phyloP scores from a whole-genome alignment of 805 yeast genomes.

The Candida boleticola region DNA sequence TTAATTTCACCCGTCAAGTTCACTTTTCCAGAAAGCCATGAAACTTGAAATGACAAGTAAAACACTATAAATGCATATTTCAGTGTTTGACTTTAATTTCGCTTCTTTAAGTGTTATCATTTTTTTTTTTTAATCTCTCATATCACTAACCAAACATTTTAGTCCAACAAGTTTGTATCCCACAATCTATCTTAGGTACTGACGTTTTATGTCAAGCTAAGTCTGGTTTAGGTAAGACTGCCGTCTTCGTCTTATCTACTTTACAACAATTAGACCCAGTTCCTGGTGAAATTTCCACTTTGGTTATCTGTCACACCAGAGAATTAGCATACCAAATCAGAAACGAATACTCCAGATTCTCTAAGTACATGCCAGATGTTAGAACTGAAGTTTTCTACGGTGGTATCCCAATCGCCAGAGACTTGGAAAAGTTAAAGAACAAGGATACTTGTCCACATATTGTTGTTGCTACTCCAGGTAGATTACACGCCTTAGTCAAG shows the following conservation, averaged over 20 bases:
- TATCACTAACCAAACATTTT: slow-evolving; percentile 17
- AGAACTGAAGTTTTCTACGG: slow-evolving; percentile 96
- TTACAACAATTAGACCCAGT: slow-evolving; percentile 96
- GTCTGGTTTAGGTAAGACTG: slow-evolving; percentile 99
- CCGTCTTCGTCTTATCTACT: slow-evolving; percentile 93
- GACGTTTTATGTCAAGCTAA: slow-evolving; percentile 99
- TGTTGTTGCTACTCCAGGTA: slow-evolving; percentile 97
- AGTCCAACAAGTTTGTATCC: slow-evolving; percentile 98
- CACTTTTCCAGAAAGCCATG: no score
- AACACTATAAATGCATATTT: no score
- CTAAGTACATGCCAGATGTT: slow-evolving; percentile 98
- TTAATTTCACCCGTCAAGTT: no score
- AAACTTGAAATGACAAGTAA: no score
- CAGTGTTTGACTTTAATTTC: no score
- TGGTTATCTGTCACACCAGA: slow-evolving; percentile 97
- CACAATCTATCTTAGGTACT: slow-evolving; percentile 96
- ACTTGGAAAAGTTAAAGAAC: slow-evolving; percentile 82
- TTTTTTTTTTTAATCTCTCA: background rate
- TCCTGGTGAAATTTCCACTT: slow-evolving; percentile 92
- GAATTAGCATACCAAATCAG: slow-evolving; percentile 98
- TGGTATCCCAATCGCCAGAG: slow-evolving; percentile 84
- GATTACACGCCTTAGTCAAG: slow-evolving; percentile 89
- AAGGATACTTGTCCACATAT: slow-evolving; percentile 95
- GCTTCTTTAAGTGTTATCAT: no score
- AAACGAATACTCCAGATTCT: slow-evolving; percentile 95